These are phyloP conservation scores for Avena sativa DNA, from an alignment of 176 grass and related monocot species.

Conservation along the genomic window DNA sequence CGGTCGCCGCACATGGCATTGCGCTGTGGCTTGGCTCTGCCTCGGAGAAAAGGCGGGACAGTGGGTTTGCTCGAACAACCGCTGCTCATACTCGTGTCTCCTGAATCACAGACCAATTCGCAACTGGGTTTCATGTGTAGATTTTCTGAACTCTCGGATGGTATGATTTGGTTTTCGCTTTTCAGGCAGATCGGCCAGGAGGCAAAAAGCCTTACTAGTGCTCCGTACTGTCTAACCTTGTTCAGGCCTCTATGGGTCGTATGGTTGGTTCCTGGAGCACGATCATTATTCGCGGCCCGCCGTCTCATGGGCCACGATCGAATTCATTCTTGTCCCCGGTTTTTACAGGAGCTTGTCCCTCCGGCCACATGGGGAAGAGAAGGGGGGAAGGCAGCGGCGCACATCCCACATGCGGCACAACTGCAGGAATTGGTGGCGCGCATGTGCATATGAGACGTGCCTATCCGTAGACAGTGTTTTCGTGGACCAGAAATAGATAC, in stretches of 20 bases:
- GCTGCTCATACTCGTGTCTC: not conserved
- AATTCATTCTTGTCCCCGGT: constrained; percentile 20
- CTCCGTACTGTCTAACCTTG: not conserved
- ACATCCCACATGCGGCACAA: no score
- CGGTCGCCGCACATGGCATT: no score
- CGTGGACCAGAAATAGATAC: no score
- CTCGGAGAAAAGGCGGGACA: not conserved
- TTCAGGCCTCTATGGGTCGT: not conserved
- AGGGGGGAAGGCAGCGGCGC: no score
- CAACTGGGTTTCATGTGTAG: not conserved
- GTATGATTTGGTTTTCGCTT: not conserved
- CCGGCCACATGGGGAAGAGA: no score
- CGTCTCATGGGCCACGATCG: not conserved
- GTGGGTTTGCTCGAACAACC: not conserved
- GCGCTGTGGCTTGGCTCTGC: no score
- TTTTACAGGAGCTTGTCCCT: constrained; percentile 18
- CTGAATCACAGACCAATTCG: not conserved
- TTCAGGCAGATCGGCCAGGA: not conserved
- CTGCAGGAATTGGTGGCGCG: no score
- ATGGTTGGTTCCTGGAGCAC: no score
- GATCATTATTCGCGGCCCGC: no score
- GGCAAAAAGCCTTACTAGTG: not conserved
- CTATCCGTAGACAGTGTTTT: no score
- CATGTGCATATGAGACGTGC: no score
- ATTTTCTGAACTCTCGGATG: not conserved